Conservation (phyloP, 129 eudicot species). For the sunflower (Helianthus annuus) region DNA sequence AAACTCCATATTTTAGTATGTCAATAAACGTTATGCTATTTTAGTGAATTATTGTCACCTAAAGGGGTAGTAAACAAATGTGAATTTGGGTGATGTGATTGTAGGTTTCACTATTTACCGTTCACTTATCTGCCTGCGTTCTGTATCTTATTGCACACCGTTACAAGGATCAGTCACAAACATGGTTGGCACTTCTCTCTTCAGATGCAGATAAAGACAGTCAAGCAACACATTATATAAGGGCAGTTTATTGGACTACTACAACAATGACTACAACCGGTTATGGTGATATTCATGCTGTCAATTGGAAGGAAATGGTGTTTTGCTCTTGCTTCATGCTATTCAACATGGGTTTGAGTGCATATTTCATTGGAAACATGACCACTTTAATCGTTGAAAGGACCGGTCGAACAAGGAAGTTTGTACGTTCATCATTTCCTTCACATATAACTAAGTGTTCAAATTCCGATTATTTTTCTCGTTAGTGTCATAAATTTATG, state of each 20-base stretch:
- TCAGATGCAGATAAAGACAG: constrained; percentile 21
- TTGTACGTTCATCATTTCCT: constrained; percentile 47
- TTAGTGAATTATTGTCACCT: too few species aligned
- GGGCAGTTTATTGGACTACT: constrained; percentile 64
- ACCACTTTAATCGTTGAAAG: constrained; percentile 74
- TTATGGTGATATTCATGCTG: constrained; percentile 76
- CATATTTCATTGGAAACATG: constrained; percentile 82
- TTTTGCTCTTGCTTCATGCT: constrained; percentile 54
- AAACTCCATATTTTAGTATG: neutral
- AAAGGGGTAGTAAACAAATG: neutral
- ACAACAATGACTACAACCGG: constrained; percentile 71
- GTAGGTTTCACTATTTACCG: constrained; percentile 64
- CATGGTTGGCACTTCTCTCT: constrained; percentile 48
- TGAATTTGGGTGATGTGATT: constrained; percentile 21
- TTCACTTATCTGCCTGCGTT: constrained; percentile 62
- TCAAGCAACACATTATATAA: constrained; percentile 37
- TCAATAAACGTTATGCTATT: too few species aligned
- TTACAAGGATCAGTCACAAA: constrained; percentile 34
- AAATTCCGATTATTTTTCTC: too few species aligned
- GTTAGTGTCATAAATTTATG: too few species aligned
- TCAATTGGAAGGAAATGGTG: constrained; percentile 53
- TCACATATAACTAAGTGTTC: too few species aligned
- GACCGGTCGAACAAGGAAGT: constrained; percentile 64
- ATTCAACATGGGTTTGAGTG: constrained; percentile 59
- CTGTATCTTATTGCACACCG: constrained; percentile 60